Percentiles rank a stretch among this genome's conserved stretches.
phyloP scores from a whole-genome alignment of 1,284 basidiomycete species.

The Cutaneotrichosporon daszewskae region DNA sequence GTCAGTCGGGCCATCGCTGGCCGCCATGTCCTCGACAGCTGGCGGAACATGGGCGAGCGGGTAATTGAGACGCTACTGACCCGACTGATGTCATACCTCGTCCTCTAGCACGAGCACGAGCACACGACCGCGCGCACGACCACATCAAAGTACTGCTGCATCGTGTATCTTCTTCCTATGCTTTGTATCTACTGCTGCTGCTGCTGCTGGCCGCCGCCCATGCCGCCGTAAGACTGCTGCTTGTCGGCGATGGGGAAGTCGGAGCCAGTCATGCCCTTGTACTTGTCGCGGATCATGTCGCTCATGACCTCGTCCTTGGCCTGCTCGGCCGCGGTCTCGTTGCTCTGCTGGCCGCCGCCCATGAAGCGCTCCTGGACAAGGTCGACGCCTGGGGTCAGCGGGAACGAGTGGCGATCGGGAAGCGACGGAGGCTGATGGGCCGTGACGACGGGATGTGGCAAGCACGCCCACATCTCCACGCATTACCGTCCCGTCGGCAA shows the following conservation, averaged over 20 bases:
- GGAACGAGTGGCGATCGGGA: too few relatives aligned
- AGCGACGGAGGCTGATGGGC: too few relatives aligned
- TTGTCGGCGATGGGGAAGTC: slow-evolving; percentile 14
- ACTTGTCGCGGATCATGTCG: slow-evolving; percentile 11
- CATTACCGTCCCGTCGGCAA: background rate
- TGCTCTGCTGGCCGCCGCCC: slow-evolving; percentile 10
- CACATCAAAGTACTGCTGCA: too few relatives aligned
- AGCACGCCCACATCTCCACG: background rate
- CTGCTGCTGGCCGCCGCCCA: background rate
- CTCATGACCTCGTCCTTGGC: slow-evolving; percentile 16
- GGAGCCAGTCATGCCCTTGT: slow-evolving; percentile 6
- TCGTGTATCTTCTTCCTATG: too few relatives aligned
- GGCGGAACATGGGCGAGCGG: too few relatives aligned
- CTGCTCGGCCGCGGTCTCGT: slow-evolving; percentile 17
- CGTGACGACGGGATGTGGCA: too few relatives aligned
- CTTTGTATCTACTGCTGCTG: background rate
- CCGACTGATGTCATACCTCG: too few relatives aligned
- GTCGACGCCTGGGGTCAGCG: slow-evolving; percentile 16
- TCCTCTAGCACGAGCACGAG: too few relatives aligned
- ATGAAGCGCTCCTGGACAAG: slow-evolving; percentile 12
- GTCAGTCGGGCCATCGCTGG: too few relatives aligned
- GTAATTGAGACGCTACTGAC: too few relatives aligned
- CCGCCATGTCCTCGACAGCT: too few relatives aligned
- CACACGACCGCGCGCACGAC: too few relatives aligned
- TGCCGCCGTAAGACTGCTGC: slow-evolving; percentile 9